Evolutionary conservation across 257 asterid species (phyloP).

Genomic region (Scutellaria minor): DNA sequence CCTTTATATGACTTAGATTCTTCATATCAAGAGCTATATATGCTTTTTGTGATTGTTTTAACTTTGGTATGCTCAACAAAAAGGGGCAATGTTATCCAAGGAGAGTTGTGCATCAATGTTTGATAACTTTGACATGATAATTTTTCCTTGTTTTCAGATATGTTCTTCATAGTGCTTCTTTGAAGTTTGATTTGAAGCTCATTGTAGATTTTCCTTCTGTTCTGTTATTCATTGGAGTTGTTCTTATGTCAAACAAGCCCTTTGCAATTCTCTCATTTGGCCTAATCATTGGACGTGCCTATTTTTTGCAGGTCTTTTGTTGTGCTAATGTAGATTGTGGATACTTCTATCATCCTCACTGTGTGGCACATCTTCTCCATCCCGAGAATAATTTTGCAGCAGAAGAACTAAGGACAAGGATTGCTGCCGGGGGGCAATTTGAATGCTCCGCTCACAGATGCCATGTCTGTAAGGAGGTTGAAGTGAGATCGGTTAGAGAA

Average conservation of each 20-base stretch:
- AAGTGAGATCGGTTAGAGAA: slow-evolving; percentile 49
- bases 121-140: not conserved
- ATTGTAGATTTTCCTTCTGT: not conserved
- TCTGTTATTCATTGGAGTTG: not conserved
- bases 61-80: not conserved
- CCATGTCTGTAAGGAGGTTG: slow-evolving; percentile 62
- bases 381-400: slow-evolving; percentile 53
- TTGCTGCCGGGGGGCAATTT: slow-evolving; percentile 77
- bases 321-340: slow-evolving; percentile 89
- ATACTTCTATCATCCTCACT: slow-evolving; percentile 80
- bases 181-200: not conserved
- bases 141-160: not conserved
- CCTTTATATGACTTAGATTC: not conserved
- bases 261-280: slow-evolving; percentile 2
- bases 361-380: slow-evolving; percentile 70
- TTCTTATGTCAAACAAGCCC: not conserved
- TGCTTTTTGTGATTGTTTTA: not conserved
- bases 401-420: slow-evolving; percentile 50
- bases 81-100: not conserved
- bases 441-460: slow-evolving; percentile 86
- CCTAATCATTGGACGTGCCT: slow-evolving; percentile 1
- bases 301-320: slow-evolving; percentile 70
- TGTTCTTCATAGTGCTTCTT: not conserved
- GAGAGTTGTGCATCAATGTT: not conserved
- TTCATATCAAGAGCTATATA: not conserved